Base-by-base conservation (phyloP, 306 rosid genomes). In the Gastrolobium villosum region DNA sequence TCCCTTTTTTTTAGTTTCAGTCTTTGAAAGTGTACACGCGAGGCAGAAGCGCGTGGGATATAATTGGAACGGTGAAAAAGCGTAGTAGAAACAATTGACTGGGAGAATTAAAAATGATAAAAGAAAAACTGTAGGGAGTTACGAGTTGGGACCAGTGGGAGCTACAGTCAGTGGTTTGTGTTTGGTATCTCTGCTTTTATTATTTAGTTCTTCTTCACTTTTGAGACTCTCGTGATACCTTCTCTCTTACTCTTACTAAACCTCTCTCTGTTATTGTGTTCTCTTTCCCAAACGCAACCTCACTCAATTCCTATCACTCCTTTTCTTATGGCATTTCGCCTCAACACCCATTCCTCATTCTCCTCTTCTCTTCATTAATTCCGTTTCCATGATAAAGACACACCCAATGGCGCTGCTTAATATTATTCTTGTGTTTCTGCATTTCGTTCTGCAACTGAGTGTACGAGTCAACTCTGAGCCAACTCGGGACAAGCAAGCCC, bases 401-500 rank as follows among this genome's bases (percentile, higher is more conserved):
- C 1, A 6, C 14, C 13, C 45, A 74, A 90, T 92, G 97, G 82
- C 86, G 4, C 55, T 62, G 46, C 3, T 20, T 37, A 48, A 70
- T 68, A 49, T 74, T 5, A 8, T 55, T 50, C 1, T 80, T 9
- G 26, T 69, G 35, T 53, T 86, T 0, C 8, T 88, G 2, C 10
- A 82, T 65, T 74, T 63, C 7, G 8, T 84, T 26, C 69, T 87
- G 4, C 56, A 55, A 0, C 77, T 82, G 72, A 78, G 83, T 70
- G 20, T 36, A 36, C 77, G 74, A 34, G 90, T 84, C 26, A 66
- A 67, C 72, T 85, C 97, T 43, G 97, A 96, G 86, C 96, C 96
- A 14, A 81, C 90, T 62, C 86, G 79, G 79, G 99, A 96, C 82
- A 90, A 96, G 88, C 90, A 90, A 85, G 94, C 99, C 2, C 93